Evolutionary conservation across 2,329 filamentous ascomycete genomes (phyloP).

Genomic region (Rutstroemia sp.): DNA sequence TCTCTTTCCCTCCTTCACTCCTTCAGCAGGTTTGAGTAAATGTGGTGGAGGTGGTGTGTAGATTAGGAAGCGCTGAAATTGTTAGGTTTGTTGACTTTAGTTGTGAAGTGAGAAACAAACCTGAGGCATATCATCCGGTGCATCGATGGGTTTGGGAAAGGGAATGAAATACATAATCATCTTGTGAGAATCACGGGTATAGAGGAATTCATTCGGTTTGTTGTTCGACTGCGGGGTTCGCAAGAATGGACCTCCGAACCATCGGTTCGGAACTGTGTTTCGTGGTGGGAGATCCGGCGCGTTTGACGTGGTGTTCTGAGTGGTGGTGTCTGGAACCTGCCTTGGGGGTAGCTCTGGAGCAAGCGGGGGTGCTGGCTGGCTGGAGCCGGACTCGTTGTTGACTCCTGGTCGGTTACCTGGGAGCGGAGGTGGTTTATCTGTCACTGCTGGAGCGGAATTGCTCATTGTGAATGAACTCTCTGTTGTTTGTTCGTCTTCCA

Average conservation of each 20-base stretch:
- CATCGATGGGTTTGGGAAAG: constrained; percentile 9
- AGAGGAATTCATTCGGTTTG: constrained; percentile 3
- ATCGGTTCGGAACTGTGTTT: no score
- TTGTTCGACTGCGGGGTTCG: background rate
- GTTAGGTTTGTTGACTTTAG: background rate
- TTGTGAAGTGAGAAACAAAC: background rate
- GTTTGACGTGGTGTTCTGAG: no score
- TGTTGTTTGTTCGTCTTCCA: background rate
- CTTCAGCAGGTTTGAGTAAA: constrained; percentile 10
- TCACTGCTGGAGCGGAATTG: no score
- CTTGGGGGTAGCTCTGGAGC: no score
- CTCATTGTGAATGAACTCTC: no score
- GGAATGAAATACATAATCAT: constrained; percentile 14
- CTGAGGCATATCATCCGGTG: constrained; percentile 5
- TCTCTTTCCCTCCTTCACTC: constrained; percentile 10
- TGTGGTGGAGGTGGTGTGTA: constrained; percentile 13
- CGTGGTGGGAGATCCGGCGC: no score
- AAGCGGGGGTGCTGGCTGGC: no score
- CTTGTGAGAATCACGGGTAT: constrained; percentile 10
- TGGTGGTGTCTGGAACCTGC: no score
- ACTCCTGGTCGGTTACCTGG: no score
- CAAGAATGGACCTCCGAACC: no score
- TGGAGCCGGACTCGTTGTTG: no score
- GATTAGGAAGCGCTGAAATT: constrained; percentile 9
- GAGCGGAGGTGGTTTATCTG: no score